Evolutionary conservation across 176 grass and related monocot species (phyloP).

Genomic region (Olyra latifolia): DNA sequence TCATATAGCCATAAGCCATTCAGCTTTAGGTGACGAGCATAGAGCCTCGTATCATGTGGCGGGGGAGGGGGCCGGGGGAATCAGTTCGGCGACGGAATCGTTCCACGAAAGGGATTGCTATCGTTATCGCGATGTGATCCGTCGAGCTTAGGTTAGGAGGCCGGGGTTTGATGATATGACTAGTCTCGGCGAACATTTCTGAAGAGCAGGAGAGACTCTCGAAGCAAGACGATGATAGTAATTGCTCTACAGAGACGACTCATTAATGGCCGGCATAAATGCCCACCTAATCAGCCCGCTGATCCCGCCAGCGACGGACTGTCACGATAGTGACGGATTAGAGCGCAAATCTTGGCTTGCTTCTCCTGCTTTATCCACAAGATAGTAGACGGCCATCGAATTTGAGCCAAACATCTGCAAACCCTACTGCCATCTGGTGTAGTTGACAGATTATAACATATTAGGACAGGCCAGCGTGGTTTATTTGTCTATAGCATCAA

Average conservation of each 20-base stretch:
- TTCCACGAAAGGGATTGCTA: background rate
- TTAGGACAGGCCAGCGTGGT: background rate
- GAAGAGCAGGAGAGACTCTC: too few relatives aligned
- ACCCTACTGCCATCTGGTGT: background rate
- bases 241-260: background rate
- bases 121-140: background rate
- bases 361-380: background rate
- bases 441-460: background rate
- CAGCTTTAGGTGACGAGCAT: too few relatives aligned
- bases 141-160: background rate
- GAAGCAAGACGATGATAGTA: background rate
- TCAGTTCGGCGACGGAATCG: background rate
- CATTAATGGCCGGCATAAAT: background rate
- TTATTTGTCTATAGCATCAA: background rate
- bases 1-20: too few relatives aligned
- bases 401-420: conserved; percentile 6
- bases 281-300: background rate
- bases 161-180: background rate
- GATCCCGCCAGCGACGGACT: background rate
- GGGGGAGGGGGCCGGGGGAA: too few relatives aligned
- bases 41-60: too few relatives aligned
- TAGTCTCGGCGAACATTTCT: background rate
- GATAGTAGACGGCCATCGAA: too few relatives aligned
- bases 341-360: background rate
- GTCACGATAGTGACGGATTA: background rate